A percentile compares a stretch with the other conserved stretches of the same genome.
Conservation (phyloP, 1,284 basidiomycete genomes). For the Phellopilus nigrolimitatus region DNA sequence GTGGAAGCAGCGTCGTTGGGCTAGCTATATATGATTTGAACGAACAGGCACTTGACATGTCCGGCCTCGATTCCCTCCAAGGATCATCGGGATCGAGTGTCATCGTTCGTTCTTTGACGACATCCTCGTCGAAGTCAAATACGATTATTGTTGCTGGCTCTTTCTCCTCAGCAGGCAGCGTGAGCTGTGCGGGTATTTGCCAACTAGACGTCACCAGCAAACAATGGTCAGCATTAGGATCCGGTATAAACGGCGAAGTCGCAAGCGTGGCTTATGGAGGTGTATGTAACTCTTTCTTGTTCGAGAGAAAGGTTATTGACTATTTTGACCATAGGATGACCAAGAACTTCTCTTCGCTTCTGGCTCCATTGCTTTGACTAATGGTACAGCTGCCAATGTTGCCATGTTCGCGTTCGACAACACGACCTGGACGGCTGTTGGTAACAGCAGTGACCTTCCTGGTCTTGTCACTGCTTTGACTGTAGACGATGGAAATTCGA, state of each 20-base stretch:
- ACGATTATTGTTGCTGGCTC: slow-evolving; percentile 81
- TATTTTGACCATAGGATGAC: slow-evolving; percentile 43
- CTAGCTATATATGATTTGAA: slow-evolving; percentile 76
- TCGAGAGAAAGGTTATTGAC: slow-evolving; percentile 16
- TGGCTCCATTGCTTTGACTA: slow-evolving; percentile 69
- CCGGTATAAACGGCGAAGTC: slow-evolving; percentile 80
- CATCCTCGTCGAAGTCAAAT: slow-evolving; percentile 56
- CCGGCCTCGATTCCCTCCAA: slow-evolving; percentile 55
- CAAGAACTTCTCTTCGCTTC: slow-evolving; percentile 63
- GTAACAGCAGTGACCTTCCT: slow-evolving; percentile 60
- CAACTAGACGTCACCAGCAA: slow-evolving; percentile 60
- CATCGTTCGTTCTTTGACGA: slow-evolving; percentile 71
- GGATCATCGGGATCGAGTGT: slow-evolving; percentile 50
- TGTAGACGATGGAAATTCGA: slow-evolving; percentile 76
- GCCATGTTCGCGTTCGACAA: slow-evolving; percentile 69
- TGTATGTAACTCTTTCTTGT: slow-evolving; percentile 40
- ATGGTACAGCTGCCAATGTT: slow-evolving; percentile 59
- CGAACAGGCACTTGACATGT: slow-evolving; percentile 52
- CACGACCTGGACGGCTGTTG: slow-evolving; percentile 72
- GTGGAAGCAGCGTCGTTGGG: slow-evolving; percentile 51
- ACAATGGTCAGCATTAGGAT: slow-evolving; percentile 82
- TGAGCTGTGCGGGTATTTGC: slow-evolving; percentile 79
- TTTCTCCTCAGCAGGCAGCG: slow-evolving; percentile 75
- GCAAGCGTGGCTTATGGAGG: slow-evolving; percentile 77
- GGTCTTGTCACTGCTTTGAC: slow-evolving; percentile 89